Percentiles rank a stretch among this genome's conserved stretches.
These are phyloP conservation scores for Suillus sp. DNA, from an alignment of 768 basidiomycete species.

Conservation along the genomic window DNA sequence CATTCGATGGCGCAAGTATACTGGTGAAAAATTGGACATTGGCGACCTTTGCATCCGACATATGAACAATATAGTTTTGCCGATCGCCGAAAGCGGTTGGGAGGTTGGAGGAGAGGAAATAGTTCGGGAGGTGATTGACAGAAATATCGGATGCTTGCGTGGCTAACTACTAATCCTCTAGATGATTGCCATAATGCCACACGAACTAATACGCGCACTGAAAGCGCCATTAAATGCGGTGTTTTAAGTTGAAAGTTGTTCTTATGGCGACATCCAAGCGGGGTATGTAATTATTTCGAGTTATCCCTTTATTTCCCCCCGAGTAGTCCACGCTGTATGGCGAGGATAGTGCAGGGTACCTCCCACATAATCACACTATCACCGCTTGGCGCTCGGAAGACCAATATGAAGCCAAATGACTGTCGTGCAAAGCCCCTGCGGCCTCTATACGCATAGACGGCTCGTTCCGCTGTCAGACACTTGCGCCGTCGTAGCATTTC, in stretches of 20 bases:
- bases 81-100: slow-evolving; percentile 78
- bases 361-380: slow-evolving; percentile 38
- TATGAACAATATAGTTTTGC: slow-evolving; percentile 60
- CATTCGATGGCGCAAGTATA: slow-evolving; percentile 74
- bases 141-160: neutral
- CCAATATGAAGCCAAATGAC: slow-evolving; percentile 62
- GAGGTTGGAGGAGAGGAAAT: slow-evolving; percentile 80
- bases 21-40: slow-evolving; percentile 60
- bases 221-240: slow-evolving; percentile 18
- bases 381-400: slow-evolving; percentile 42
- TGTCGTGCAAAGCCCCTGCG: slow-evolving; percentile 32
- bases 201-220: slow-evolving; percentile 27
- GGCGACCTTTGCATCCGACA: slow-evolving; percentile 56
- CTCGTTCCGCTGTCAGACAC: slow-evolving; percentile 73
- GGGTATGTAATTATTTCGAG: slow-evolving; percentile 11
- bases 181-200: slow-evolving; percentile 26
- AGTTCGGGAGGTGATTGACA: slow-evolving; percentile 53
- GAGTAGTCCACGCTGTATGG: slow-evolving; percentile 23
- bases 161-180: slow-evolving; percentile 17
- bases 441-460: slow-evolving; percentile 37
- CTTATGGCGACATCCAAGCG: slow-evolving; percentile 9
- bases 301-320: slow-evolving; percentile 16
- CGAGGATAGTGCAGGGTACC: slow-evolving; percentile 42
- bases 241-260: slow-evolving; percentile 16
- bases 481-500: neutral